Percentiles rank a stretch among this genome's conserved stretches.
Evolutionary conservation across 768 basidiomycete species (phyloP).

Genomic region (Terana coerulea): DNA sequence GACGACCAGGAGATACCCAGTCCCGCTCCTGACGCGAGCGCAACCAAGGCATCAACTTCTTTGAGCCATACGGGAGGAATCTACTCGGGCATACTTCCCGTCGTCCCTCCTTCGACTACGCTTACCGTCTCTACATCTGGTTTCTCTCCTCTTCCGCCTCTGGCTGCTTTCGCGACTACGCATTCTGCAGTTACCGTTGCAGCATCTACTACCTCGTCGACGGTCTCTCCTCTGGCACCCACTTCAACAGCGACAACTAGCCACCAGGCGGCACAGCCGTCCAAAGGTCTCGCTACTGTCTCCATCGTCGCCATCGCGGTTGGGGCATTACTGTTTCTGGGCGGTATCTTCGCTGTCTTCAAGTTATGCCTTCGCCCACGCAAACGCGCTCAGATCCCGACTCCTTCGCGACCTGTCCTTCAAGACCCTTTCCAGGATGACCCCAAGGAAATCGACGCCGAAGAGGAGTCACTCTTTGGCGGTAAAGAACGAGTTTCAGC

Average conservation of each 20-base stretch:
- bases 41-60: background rate
- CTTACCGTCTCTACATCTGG: conserved; percentile 12
- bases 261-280: conserved; percentile 2
- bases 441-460: conserved; percentile 38
- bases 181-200: background rate
- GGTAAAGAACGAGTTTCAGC: conserved; percentile 60
- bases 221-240: background rate
- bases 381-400: conserved; percentile 51
- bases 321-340: conserved; percentile 44
- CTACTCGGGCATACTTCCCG: conserved; percentile 25
- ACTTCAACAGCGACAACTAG: conserved; percentile 15
- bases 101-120: conserved; percentile 11
- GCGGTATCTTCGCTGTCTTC: conserved; percentile 44
- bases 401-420: conserved; percentile 72
- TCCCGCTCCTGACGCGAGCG: conserved; percentile 43
- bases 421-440: conserved; percentile 48
- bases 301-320: conserved; percentile 52
- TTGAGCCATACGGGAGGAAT: conserved; percentile 7
- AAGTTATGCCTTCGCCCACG: conserved; percentile 48
- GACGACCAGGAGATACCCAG: conserved; percentile 39
- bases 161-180: conserved; percentile 14
- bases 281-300: conserved; percentile 41
- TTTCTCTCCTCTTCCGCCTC: conserved; percentile 19
- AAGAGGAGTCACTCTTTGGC: conserved; percentile 71
- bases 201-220: background rate